Evolutionary conservation across 139 green algal genomes (phyloP).

Genomic region (Zygnema circumcarinatum): DNA sequence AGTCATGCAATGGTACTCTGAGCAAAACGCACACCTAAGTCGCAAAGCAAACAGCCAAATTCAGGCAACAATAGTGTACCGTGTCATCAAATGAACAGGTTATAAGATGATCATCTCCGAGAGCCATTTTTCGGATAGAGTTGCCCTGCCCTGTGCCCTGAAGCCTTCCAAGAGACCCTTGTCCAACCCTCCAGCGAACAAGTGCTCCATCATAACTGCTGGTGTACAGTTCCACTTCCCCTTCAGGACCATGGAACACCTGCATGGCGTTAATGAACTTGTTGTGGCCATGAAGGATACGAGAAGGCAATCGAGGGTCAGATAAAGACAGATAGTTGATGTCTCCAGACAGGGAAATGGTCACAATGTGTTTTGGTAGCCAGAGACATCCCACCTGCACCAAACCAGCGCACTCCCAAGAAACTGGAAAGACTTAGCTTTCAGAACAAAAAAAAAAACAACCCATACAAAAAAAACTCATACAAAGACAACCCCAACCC

Average conservation of each 20-base stretch:
- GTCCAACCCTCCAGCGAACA: slow-evolving; percentile 27
- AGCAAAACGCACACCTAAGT: too few species aligned
- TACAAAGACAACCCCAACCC: too few species aligned
- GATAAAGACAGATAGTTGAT: slow-evolving; percentile 56
- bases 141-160: slow-evolving; percentile 26
- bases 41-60: too few species aligned
- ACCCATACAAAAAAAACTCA: too few species aligned
- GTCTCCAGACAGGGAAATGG: slow-evolving; percentile 59
- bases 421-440: too few species aligned
- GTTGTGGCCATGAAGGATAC: slow-evolving; percentile 46
- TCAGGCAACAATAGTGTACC: too few species aligned
- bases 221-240: slow-evolving; percentile 35
- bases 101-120: slow-evolving; percentile 18
- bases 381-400: slow-evolving; percentile 64
- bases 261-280: slow-evolving; percentile 53
- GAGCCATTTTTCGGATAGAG: slow-evolving; percentile 18
- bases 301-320: background rate
- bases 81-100: slow-evolving; percentile 45
- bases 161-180: slow-evolving; percentile 36
- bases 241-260: background rate
- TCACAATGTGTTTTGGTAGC: slow-evolving; percentile 55
- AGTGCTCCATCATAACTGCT: slow-evolving; percentile 56
- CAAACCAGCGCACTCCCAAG: background rate
- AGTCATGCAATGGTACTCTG: too few species aligned
- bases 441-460: too few species aligned